Base-by-base conservation (phyloP, 345 rosid species). In the Brassica carinata region DNA sequence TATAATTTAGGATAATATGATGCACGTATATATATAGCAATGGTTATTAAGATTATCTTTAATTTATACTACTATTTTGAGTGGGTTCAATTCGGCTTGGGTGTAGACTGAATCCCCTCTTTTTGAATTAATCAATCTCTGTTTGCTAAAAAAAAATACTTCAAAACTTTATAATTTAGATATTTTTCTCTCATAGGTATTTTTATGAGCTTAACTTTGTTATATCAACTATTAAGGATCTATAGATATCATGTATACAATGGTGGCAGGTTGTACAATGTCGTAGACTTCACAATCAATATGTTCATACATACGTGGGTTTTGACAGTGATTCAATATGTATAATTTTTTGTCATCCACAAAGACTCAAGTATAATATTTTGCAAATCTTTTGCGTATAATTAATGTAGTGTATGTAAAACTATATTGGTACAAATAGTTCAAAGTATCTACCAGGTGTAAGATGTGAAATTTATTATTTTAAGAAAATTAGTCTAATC, bases 321-420 rank as follows among this genome's bases (percentile, higher is more conserved):
- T 57, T 55, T 17, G 67, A 19, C 34, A 59, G 13, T 62, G 66
- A 31, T 30, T 71, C 30, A 17, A 38, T 18, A 18, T 18, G 34
- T 26, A 38, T 45, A 17, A 3, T 29, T 27, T 74, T 66, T 8
- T 8, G 8, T 73, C 77, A 63, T 73, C 14, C 34, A 58, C 17
- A 59, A 38, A 45, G 1, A 43, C 17, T 27, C 2, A 63, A 43
- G 13, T 64, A 15, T 3, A 45, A 51, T 33, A 3, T 64, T 74
- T 19, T 31, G 71, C 53, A 51, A 33, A 75, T 65, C 64, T 5
- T 48, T 23, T 51, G 77, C 59, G 61, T 69, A 58, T 62, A 48
- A 30, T 69, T 8, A 76, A 11, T 36, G 29, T 57, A 40, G 4
- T 66, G 72, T 34, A 19, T 53, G n/a, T 51, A 34, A 57, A 23